Base-by-base conservation (phyloP, 768 basidiomycete genomes). In the Leccinum arenicola region DNA sequence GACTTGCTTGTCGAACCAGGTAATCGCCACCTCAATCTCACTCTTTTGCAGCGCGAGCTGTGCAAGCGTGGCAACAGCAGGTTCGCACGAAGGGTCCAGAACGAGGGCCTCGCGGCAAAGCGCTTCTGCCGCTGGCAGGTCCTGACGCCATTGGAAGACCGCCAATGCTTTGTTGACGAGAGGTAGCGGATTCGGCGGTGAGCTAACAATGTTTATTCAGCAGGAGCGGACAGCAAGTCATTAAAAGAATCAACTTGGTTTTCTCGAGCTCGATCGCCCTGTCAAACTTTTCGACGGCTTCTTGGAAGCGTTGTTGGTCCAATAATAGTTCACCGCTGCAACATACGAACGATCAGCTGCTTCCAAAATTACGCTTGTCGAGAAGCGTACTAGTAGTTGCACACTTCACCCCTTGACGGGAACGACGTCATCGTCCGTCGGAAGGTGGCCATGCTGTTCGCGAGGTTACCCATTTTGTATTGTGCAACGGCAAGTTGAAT, bases 111-210 rank as follows among this genome's bases (percentile, higher is more conserved):
- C 91, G 57, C 86, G 79, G 70, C 94, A 95, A 70, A 93, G 89
- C 19, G 78, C 76, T 73, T 96, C 95, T 1, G 94, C 95, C 1
- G 82, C 84, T 7, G 77, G 80, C 58, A 93, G 81, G 69, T 98
- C 93, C 69, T 96, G 90, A 73, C 93, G 91, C 91, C 90, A 94
- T 76, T 98, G 97, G 82, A 88, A 98, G 51, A 98, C 69, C 0
- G 94, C 90, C 21, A 98, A 87, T n/a, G 95, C 95, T 71, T 96
- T 97, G 86, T 99, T 99, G 55, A 98, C 95, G 48, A 96, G 78
- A 0, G 96, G 91, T 3, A 98, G 82, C 23, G 97, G 96, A 72
- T 98, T 99, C 54, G 77, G 76, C 25, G 80, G 88, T 68, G 68
- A 84, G 68, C 59, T 77, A 61, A 64, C 69, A 4, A 31, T n/a